Evolutionary conservation across 1,284 basidiomycete genomes (phyloP).

Genomic region (Dichomitus squalens): DNA sequence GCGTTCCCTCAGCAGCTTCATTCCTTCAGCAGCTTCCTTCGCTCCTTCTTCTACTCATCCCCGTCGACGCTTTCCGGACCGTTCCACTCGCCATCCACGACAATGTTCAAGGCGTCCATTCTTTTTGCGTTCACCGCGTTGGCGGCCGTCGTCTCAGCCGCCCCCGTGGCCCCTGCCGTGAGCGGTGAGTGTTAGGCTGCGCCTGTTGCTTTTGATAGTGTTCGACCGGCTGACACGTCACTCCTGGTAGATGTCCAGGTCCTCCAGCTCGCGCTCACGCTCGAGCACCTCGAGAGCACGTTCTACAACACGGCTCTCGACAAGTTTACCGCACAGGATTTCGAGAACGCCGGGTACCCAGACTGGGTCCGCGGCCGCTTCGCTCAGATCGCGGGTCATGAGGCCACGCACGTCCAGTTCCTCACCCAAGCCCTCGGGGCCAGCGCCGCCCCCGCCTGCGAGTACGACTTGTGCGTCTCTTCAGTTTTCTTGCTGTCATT

Average conservation of each 20-base stretch:
- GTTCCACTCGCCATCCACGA: no score
- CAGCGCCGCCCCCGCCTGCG: conserved; percentile 55
- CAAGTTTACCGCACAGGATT: conserved; percentile 50
- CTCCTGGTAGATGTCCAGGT: conserved; percentile 26
- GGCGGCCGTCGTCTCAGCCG: background rate
- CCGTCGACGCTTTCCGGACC: no score
- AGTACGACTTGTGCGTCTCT: conserved; percentile 64
- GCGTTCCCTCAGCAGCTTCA: no score
- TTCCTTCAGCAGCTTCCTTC: no score
- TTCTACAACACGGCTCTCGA: conserved; percentile 57
- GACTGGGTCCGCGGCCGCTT: conserved; percentile 53
- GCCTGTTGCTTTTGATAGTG: no score
- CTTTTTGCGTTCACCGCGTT: background rate
- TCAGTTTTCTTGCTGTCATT: conserved; percentile 6
- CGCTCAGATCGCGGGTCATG: conserved; percentile 59
- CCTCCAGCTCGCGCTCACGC: conserved; percentile 63
- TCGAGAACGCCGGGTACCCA: conserved; percentile 53
- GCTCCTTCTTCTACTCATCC: no score
- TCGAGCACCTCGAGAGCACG: conserved; percentile 70
- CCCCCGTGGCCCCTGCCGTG: background rate
- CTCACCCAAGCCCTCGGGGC: conserved; percentile 53
- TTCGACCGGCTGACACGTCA: background rate
- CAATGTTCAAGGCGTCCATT: background rate
- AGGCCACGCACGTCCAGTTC: conserved; percentile 46
- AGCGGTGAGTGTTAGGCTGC: background rate